Percentiles rank a stretch among this genome's conserved stretches.
These are phyloP conservation scores for Picea glauca DNA, from an alignment of 75 land plant genomes.

Conservation along the genomic window DNA sequence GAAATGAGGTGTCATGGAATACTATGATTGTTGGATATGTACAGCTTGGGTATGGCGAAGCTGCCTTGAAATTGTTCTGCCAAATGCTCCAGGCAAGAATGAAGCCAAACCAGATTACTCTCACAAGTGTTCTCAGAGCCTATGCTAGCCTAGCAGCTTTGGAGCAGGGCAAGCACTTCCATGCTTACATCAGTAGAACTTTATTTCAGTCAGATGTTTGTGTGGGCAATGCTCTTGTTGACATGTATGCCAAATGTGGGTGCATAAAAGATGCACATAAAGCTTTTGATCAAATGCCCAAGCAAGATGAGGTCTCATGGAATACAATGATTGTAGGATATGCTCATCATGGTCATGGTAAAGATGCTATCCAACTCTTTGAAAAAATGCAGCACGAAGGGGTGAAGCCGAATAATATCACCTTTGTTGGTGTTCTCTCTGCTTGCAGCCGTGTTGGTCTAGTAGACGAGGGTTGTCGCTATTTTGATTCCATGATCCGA, in stretches of 20 bases:
- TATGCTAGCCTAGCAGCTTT: conserved; percentile 28
- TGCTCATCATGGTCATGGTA: conserved; percentile 35
- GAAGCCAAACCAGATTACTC: conserved; percentile 38
- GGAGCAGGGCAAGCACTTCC: conserved; percentile 47
- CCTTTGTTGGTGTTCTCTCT: conserved; percentile 13
- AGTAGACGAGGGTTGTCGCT: neutral
- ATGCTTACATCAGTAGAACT: conserved; percentile 24
- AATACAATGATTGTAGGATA: conserved; percentile 44
- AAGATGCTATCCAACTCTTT: conserved; percentile 14
- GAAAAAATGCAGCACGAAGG: conserved; percentile 7
- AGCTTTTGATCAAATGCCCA: conserved; percentile 18
- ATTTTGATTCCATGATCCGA: conserved; percentile 6
- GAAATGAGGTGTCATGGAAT: conserved; percentile 19
- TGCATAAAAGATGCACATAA: conserved; percentile 32
- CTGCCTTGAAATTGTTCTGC: conserved; percentile 28
- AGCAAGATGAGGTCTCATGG: conserved; percentile 38
- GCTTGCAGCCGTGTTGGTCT: conserved; percentile 13
- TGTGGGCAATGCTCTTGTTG: conserved; percentile 50
- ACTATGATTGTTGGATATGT: conserved; percentile 22
- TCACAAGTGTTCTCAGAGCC: conserved; percentile 38
- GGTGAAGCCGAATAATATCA: conserved; percentile 10
- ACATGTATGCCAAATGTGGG: conserved; percentile 69
- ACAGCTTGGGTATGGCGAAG: neutral
- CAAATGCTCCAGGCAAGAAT: conserved; percentile 27
- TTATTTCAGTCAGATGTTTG: conserved; percentile 22